These are phyloP conservation scores for Mucor sp. DNA, from an alignment of 371 early-diverging fungal species.

Conservation along the genomic window DNA sequence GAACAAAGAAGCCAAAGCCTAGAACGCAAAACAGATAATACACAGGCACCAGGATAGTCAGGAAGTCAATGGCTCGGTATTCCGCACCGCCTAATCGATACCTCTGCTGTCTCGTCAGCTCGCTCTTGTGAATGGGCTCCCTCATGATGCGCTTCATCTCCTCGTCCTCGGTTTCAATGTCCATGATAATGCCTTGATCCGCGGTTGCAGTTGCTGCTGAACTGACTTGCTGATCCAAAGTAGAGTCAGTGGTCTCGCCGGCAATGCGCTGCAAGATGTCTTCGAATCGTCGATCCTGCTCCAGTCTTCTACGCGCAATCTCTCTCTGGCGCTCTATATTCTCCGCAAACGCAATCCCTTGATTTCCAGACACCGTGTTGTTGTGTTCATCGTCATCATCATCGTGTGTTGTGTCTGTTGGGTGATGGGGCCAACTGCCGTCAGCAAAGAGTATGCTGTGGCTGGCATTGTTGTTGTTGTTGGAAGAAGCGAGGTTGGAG, in stretches of 20 bases:
- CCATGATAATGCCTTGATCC: not conserved
- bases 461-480: not conserved
- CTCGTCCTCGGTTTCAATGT: constrained; percentile 25
- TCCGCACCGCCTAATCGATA: constrained; percentile 51
- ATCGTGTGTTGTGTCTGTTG: not conserved
- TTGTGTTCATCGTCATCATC: not conserved
- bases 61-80: constrained; percentile 45
- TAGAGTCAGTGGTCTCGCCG: not conserved
- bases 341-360: constrained; percentile 49
- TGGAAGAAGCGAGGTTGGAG: not conserved
- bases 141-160: constrained; percentile 37
- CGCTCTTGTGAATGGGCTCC: constrained; percentile 45
- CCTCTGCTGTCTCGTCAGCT: constrained; percentile 44
- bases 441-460: not conserved
- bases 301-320: constrained; percentile 37
- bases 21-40: constrained; percentile 40
- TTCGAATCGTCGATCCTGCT: constrained; percentile 36
- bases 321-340: constrained; percentile 45
- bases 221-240: not conserved
- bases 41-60: constrained; percentile 34
- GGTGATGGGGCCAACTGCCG: not conserved
- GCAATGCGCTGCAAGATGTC: constrained; percentile 26
- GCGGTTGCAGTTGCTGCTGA: not conserved
- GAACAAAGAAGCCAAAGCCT: constrained; percentile 31
- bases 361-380: constrained; percentile 5